These are phyloP conservation scores for Phytophthora parvispora DNA, from an alignment of 352 stramenopile genomes.

Conservation along the genomic window DNA sequence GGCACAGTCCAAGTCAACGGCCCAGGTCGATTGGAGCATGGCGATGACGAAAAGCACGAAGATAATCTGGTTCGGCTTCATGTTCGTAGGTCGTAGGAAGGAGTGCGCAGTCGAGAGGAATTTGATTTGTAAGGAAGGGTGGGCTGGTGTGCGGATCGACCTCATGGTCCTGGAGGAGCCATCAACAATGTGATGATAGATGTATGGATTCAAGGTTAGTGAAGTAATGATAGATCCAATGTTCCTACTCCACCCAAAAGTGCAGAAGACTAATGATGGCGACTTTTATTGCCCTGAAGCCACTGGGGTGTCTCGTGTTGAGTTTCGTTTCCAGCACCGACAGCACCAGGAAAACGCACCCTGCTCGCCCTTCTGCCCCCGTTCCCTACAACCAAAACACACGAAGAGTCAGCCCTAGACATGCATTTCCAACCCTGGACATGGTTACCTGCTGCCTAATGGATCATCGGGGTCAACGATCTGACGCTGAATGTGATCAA, in stretches of 20 bases:
- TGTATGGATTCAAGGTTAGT: too few species aligned
- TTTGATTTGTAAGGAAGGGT: conserved; percentile 7
- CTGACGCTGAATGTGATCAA: conserved; percentile 12
- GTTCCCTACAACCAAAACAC: not conserved
- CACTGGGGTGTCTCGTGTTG: not conserved
- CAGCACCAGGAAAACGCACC: not conserved
- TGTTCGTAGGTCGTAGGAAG: conserved; percentile 6
- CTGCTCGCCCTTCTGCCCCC: not conserved
- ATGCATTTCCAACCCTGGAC: not conserved
- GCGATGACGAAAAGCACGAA: conserved; percentile 24
- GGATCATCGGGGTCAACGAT: conserved; percentile 10
- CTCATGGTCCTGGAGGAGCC: too few species aligned
- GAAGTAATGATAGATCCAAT: too few species aligned
- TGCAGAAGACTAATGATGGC: too few species aligned
- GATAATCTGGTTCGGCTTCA: conserved; percentile 43
- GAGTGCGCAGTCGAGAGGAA: conserved; percentile 10
- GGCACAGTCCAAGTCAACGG: conserved; percentile 26
- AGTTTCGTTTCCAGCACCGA: not conserved
- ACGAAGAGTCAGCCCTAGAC: not conserved
- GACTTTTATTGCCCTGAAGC: not conserved
- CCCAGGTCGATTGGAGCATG: conserved; percentile 20
- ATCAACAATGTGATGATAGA: too few species aligned
- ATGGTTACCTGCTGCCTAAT: not conserved
- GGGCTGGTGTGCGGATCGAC: too few species aligned
- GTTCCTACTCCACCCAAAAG: not conserved